phyloP scores from a whole-genome alignment of 495 filamentous ascomycete genomes.

The Copromyces sp. region DNA sequence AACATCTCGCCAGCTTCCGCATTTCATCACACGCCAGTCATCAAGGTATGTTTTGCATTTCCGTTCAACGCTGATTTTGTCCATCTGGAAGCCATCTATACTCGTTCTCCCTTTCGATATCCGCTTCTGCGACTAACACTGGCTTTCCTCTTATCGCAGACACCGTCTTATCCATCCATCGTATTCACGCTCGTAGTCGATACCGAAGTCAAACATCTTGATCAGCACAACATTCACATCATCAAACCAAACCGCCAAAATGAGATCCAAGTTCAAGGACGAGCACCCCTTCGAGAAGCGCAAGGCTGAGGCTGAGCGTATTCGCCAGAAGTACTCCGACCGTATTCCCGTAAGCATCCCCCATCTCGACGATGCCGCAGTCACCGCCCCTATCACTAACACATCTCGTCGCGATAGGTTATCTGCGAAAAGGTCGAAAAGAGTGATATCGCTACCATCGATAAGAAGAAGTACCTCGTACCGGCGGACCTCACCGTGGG shows the following conservation, averaged over 20 bases:
- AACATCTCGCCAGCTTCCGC: neutral
- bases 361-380: constrained; percentile 1
- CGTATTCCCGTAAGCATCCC: constrained; percentile 81
- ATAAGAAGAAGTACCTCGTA: constrained; percentile 99
- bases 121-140: neutral
- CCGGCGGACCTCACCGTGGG: constrained; percentile 96
- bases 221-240: constrained; percentile 2
- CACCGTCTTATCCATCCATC: neutral
- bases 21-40: neutral
- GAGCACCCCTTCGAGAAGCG: constrained; percentile 99
- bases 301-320: constrained; percentile 98
- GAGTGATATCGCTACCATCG: constrained; percentile 97
- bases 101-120: neutral
- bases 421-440: constrained; percentile 99
- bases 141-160: neutral
- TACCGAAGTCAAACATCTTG: neutral
- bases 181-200: neutral
- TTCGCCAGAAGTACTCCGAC: constrained; percentile 97
- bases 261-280: constrained; percentile 99
- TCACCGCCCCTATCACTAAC: constrained; percentile 12
- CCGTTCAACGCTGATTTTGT: neutral
- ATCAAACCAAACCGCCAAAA: constrained; percentile 38
- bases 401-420: constrained; percentile 45
- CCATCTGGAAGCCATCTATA: neutral
- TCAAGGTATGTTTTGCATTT: neutral